Base-by-base conservation (phyloP, 1,139 yeast genomes). In the Hanseniaspora sp. region DNA sequence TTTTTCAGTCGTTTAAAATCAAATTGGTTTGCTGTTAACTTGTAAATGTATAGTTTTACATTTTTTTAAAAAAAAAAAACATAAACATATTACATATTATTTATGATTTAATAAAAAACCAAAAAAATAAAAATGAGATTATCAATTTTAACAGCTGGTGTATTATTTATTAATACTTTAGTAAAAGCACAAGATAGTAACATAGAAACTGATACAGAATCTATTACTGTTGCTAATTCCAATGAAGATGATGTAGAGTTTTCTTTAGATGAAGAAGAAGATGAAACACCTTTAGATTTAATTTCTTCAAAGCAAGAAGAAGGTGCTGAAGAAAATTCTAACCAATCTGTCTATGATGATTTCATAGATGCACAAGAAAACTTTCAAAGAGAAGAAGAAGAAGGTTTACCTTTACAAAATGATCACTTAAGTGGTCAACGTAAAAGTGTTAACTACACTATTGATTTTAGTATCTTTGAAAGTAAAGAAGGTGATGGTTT, bases 401-500 rank as follows among this genome's bases (percentile, higher is more conserved):
- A 38, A 23, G 37, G 4, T 9, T 11, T 40, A 44, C 15, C 31
- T 23, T 18, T 28, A 8, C 34, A 41, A 41, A 41, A 11, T 13
- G 42, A 46, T 15, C 29, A 41, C 41, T 1, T 30, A 17, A 34
- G 18, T 9, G 37, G 18, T 18, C 41, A 35, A 28, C 51, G 17
- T 31, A 40, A 52, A 41, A 37, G 46, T 7, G 42, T 54, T 15
- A 54, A 54, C 44, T 54, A 37, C 23, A 38, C 52, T 42, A 54
- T 55, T 55, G 60, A 56, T 53, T 58, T 38, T 35, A 34, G 23
- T 15, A 18, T 54, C n/a, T 45, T 49, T 35, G 52, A 44, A 11
- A 40, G 35, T 23, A 13, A 18, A 8, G 39, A 37, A 70, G 56
- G 55, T 34, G 49, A 54, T 38, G 56, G 56, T 13, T 8, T 49